Evolutionary conservation across 306 rosid species (phyloP), one percentile per base, ranked within the genome.

Genomic region (Adenanthera pavonina): DNA sequence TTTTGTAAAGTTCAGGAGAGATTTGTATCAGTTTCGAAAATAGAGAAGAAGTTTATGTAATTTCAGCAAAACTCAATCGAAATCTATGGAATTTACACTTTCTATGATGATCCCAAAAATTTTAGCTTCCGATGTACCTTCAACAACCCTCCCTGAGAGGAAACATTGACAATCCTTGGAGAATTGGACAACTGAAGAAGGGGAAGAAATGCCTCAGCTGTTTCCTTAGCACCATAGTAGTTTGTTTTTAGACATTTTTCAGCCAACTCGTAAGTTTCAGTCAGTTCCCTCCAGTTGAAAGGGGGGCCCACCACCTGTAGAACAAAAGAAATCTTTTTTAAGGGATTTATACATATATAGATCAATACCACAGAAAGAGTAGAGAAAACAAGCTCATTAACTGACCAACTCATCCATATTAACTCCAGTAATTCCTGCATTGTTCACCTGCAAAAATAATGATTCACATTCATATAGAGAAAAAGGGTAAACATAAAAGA

Each of bases 91-190:
- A 30, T 25, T 25, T 25, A 4, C 7, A 4, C 5, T 38, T 38
- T 38, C 5, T 38, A 2, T 2, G 5, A 38, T 5, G 4, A n/a
- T 1, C 62, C 62, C 62, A 17, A 19, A n/a, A 19, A 7, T 20
- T 62, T 35, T 12, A 4, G 41, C 35, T 34, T 3, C 69, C 30
- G 14, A 34, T 78, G 3, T 73, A 85, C 88, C 84, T 82, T 69
- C 33, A 85, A 69, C 43, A 74, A 52, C 67, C 88, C 88, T 35
- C 33, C 75, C 52, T 48, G 67, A 17, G 88, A 78, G 17, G 88
- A 82, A 74, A 85, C 74, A 72, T 82, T 85, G 61, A 85, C 74
- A 82, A 85, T 82, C 77, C 79, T 85, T 49, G 88, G 86, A 14
- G 79, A 74, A 75, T 44, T 75, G 44, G 88, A 85, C n/a, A 82